phyloP scores from a whole-genome alignment of 306 rosid genomes.

The Cucumis sativus region DNA sequence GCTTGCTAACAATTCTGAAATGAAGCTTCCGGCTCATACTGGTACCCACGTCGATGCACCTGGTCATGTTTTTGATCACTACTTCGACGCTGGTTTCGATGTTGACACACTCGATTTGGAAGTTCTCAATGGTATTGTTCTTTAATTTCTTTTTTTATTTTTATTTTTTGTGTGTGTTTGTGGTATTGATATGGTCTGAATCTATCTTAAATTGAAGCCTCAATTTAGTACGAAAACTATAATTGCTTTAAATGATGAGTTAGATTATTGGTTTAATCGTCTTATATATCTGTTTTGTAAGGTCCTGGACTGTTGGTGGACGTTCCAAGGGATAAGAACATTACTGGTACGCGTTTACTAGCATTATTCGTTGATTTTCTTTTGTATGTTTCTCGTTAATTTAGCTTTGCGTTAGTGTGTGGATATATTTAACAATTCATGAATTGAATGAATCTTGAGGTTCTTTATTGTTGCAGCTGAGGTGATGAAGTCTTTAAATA shows the following conservation, averaged over 20 bases:
- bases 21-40: constrained; percentile 44
- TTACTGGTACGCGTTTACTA: constrained; percentile 37
- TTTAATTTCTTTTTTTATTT: no score
- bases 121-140: constrained; percentile 43
- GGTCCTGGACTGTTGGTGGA: constrained; percentile 57
- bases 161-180: background rate
- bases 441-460: background rate
- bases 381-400: background rate
- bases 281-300: constrained; percentile 7
- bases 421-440: background rate
- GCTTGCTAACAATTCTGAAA: constrained; percentile 28
- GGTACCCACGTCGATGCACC: constrained; percentile 77
- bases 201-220: background rate
- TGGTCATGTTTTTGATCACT: constrained; percentile 48
- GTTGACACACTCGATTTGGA: constrained; percentile 51
- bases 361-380: background rate
- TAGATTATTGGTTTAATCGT: background rate
- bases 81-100: constrained; percentile 58
- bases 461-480: constrained; percentile 10
- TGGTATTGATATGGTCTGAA: background rate
- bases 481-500: constrained; percentile 18
- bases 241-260: background rate
- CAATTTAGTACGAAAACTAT: background rate
- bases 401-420: background rate
- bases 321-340: constrained; percentile 54